Base-by-base conservation (phyloP, 1,284 basidiomycete species). In the Puccinia horiana region DNA sequence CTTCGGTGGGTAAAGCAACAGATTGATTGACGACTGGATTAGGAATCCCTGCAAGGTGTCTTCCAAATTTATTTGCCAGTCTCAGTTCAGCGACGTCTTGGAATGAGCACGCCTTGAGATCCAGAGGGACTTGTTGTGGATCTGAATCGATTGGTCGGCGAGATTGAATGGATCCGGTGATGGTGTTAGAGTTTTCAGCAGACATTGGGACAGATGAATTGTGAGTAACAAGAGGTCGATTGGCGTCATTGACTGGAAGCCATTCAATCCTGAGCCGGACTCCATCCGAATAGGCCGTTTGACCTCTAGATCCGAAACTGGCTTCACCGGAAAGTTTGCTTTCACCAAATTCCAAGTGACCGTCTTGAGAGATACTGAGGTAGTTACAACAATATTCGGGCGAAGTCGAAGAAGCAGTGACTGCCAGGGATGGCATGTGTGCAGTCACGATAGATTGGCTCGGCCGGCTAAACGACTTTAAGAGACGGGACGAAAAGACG, bases 41-140 rank as follows among this genome's bases (percentile, higher is more conserved):
- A 20, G 63, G 35, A 32, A 67, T 79, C n/a, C 47, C 47, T 1
- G 54, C n/a, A 11, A 79, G 63, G 70, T 69, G 63, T 42, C 76
- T 65, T 37, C 76, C 76, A n/a, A 79, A 79, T 26, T 79, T 79
- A 40, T 79, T 79, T 29, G 63, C 76, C 26, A 79, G 49, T 70
- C 67, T 54, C n/a, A 79, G n/a, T 79, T 69, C 76, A 56, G 76
- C 49, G 0, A 79, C 58, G 40, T 79, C 76, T 67, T 67, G 76
- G 26, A 35, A 79, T 18, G 65, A 54, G 37, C 44, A 52, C 5
- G 42, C 35, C 37, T 67, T 79, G 23, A 78, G 63, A 47, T 42
- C 49, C 37, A 52, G 44, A 69, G 44, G 42, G 58, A 65, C 26
- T 49, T 73, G 44, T 37, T 42, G 44, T 6, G 75, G 40, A 65